These are phyloP conservation scores for Backusella circina DNA, from an alignment of 192 early-diverging fungal genomes.

Conservation along the genomic window DNA sequence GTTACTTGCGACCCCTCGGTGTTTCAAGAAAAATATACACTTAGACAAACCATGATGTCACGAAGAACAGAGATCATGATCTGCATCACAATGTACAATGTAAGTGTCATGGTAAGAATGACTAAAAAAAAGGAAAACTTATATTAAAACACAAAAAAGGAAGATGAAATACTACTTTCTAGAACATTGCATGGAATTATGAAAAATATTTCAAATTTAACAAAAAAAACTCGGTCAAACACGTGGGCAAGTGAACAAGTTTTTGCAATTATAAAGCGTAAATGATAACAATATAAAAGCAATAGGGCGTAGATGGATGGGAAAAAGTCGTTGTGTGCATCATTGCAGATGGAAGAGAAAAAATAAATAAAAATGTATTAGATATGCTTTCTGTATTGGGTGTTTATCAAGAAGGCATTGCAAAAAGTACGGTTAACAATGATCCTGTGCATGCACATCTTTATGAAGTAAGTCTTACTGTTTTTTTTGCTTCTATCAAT, in stretches of 20 bases:
- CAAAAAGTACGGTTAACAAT: slow-evolving; percentile 59
- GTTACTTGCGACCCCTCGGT: slow-evolving; percentile 84
- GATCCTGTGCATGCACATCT: slow-evolving; percentile 66
- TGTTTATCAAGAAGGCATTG: slow-evolving; percentile 77
- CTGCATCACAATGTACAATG: slow-evolving; percentile 78
- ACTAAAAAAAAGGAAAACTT: neutral
- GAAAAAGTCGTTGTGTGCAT: slow-evolving; percentile 82
- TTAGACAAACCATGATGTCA: slow-evolving; percentile 70
- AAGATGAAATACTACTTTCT: slow-evolving; percentile 88
- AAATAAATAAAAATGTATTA: slow-evolving; percentile 67
- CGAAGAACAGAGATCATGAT: slow-evolving; percentile 74
- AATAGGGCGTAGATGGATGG: slow-evolving; percentile 74
- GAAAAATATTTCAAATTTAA: slow-evolving; percentile 90
- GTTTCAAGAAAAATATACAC: slow-evolving; percentile 74
- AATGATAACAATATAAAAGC: neutral
- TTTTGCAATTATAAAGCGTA: neutral
- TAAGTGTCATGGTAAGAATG: slow-evolving; percentile 20
- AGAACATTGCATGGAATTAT: slow-evolving; percentile 83
- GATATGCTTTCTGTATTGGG: slow-evolving; percentile 76
- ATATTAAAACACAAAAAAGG: slow-evolving; percentile 38
- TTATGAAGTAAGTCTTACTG: slow-evolving; percentile 37
- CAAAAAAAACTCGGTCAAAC: slow-evolving; percentile 69
- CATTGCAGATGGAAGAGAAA: slow-evolving; percentile 78
- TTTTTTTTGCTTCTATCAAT: slow-evolving; percentile 2
- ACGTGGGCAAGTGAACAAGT: slow-evolving; percentile 54